Percentiles rank a stretch among this genome's conserved stretches.
Evolutionary conservation across 768 basidiomycete species (phyloP).

Genomic region (Amanita inopinata): DNA sequence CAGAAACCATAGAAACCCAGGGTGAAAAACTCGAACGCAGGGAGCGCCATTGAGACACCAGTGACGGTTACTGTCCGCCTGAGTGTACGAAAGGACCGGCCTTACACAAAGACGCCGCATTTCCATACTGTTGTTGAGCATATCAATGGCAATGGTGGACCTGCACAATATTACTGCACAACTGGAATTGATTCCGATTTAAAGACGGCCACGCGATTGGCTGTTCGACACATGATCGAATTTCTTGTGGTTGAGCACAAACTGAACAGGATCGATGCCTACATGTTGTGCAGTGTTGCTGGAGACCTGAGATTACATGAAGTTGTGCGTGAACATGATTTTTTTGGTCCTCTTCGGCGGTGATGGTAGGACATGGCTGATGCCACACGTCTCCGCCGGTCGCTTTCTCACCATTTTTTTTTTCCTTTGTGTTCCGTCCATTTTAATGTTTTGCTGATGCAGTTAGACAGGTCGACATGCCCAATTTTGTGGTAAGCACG

Average conservation of each 20-base stretch:
- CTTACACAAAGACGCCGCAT: slow-evolving; percentile 51
- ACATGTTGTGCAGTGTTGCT: slow-evolving; percentile 53
- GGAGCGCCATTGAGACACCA: slow-evolving; percentile 56
- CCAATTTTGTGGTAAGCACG: slow-evolving; percentile 46
- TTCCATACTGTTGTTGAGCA: slow-evolving; percentile 27
- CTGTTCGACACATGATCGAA: slow-evolving; percentile 49
- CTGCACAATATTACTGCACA: slow-evolving; percentile 49
- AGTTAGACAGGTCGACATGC: slow-evolving; percentile 68
- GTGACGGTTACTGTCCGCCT: slow-evolving; percentile 46
- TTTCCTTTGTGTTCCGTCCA: too few species aligned
- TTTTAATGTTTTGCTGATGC: too few species aligned
- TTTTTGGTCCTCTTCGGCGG: too few species aligned
- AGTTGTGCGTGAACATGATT: slow-evolving; percentile 30
- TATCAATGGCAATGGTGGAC: too few species aligned
- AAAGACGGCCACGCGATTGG: slow-evolving; percentile 42
- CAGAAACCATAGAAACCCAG: too few species aligned
- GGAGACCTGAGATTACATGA: slow-evolving; percentile 54
- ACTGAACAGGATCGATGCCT: slow-evolving; percentile 38
- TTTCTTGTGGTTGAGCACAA: slow-evolving; percentile 35
- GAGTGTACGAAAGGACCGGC: slow-evolving; percentile 45
- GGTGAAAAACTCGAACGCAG: too few species aligned
- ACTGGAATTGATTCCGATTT: slow-evolving; percentile 50
- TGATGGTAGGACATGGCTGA: too few species aligned
- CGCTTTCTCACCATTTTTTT: too few species aligned
- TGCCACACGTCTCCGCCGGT: too few species aligned